These are phyloP conservation scores for Plasmodium knowlesi DNA, from an alignment of 169 alveolate species.

Conservation along the genomic window DNA sequence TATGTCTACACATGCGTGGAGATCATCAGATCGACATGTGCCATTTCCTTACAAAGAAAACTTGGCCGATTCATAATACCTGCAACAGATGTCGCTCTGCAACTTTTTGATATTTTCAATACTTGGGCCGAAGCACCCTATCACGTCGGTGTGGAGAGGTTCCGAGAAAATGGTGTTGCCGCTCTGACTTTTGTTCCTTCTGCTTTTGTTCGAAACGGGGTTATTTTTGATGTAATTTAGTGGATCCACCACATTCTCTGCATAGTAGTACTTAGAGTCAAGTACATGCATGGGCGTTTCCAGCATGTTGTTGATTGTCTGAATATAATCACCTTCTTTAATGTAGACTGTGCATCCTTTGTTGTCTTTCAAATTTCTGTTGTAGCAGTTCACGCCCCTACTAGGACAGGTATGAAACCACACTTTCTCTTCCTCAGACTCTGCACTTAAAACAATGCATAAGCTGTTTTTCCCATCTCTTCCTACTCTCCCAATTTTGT, in stretches of 20 bases:
- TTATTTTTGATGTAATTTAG: constrained; percentile 41
- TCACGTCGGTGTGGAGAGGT: neutral
- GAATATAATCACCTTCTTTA: constrained; percentile 75
- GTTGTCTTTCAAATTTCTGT: constrained; percentile 72
- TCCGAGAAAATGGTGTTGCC: constrained; percentile 37
- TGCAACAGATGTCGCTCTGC: constrained; percentile 29
- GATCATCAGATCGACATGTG: neutral
- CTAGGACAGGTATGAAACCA: constrained; percentile 79
- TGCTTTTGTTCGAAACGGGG: constrained; percentile 19
- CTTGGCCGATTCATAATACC: constrained; percentile 39
- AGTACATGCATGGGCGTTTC: constrained; percentile 67
- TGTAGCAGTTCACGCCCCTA: constrained; percentile 62
- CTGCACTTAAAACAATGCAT: constrained; percentile 74
- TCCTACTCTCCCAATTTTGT: constrained; percentile 79
- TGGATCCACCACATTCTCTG: constrained; percentile 65
- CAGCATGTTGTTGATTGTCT: constrained; percentile 47
- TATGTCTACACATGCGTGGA: neutral
- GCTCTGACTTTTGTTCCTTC: constrained; percentile 54
- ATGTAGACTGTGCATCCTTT: constrained; percentile 77
- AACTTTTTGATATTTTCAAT: constrained; percentile 31
- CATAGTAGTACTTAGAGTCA: constrained; percentile 46
- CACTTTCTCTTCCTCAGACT: constrained; percentile 74
- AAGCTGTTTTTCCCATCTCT: constrained; percentile 76
- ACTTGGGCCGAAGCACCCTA: constrained; percentile 4
- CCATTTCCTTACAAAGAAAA: constrained; percentile 1